Conservation (phyloP, 2,329 filamentous ascomycete species). For the Fusarium caatingaense region DNA sequence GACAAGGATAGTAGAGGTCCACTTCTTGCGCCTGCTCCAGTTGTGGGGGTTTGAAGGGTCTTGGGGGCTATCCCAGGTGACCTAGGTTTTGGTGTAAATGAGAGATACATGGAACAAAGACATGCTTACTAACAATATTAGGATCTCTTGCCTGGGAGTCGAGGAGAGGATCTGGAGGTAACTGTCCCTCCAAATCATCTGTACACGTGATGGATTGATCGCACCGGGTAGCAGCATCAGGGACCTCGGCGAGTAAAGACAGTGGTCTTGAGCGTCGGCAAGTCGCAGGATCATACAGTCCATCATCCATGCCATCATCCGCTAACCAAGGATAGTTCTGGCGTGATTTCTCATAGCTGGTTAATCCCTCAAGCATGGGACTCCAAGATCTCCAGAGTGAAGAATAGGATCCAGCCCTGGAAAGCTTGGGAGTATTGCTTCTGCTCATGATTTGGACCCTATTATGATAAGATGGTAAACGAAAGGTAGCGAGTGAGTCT, state of each 20-base stretch:
- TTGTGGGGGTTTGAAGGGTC: conserved; percentile 58
- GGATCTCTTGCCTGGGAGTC: conserved; percentile 22
- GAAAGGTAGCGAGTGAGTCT: not conserved
- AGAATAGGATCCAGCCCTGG: conserved; percentile 40
- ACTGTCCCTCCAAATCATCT: conserved; percentile 17
- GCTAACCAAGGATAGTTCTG: conserved; percentile 48
- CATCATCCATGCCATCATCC: not conserved
- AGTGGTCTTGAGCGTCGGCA: conserved; percentile 10
- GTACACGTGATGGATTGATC: not conserved
- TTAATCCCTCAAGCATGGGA: conserved; percentile 35
- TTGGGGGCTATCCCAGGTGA: conserved; percentile 59
- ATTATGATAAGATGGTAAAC: not conserved
- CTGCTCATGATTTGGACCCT: conserved; percentile 1
- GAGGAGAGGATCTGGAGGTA: conserved; percentile 14
- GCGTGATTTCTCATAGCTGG: conserved; percentile 47
- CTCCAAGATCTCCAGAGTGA: conserved; percentile 49
- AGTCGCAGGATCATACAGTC: not conserved
- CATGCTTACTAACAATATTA: conserved; percentile 36
- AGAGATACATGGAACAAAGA: too few species aligned
- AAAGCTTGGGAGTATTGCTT: conserved; percentile 27
- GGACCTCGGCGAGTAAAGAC: conserved; percentile 22
- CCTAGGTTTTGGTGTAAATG: conserved; percentile 37
- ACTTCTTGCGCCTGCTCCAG: conserved; percentile 56
- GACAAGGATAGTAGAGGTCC: conserved; percentile 51
- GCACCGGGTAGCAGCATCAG: not conserved